Conservation (phyloP, 2,329 filamentous ascomycete genomes). For the Fusarium nelsonii region DNA sequence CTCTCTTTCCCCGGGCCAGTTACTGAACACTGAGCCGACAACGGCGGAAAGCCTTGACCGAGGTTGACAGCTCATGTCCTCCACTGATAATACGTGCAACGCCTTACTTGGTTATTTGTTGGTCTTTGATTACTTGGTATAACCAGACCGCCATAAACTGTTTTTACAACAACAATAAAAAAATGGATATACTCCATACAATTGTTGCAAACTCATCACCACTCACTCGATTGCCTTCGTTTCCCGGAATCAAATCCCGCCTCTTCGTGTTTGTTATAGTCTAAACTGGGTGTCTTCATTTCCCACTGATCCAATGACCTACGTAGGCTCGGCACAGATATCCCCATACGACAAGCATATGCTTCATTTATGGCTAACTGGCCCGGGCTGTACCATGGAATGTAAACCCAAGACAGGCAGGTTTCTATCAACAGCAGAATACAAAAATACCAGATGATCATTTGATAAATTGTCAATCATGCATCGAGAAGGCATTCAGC, state of each 20-base stretch:
- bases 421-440: not conserved
- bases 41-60: conserved; percentile 36
- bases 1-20: conserved; percentile 21
- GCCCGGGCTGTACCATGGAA: conserved; percentile 4
- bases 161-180: not conserved
- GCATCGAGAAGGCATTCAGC: too few relatives aligned
- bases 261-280: conserved; percentile 13
- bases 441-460: not conserved
- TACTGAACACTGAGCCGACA: conserved; percentile 31
- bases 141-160: not conserved
- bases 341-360: conserved; percentile 23
- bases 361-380: conserved; percentile 17
- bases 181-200: not conserved
- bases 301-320: conserved; percentile 41
- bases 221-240: not conserved
- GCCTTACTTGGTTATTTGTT: not conserved
- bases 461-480: not conserved
- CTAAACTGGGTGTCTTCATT: conserved; percentile 34
- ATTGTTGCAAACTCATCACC: not conserved
- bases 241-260: conserved; percentile 6
- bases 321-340: conserved; percentile 14
- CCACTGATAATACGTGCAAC: conserved; percentile 15
- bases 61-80: conserved; percentile 30
- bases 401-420: conserved; percentile 2
- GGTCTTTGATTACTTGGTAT: not conserved